A percentile compares a stretch with the other conserved stretches of the same genome.
Conservation (phyloP, 352 stramenopile species). For the Globisporangium echinulatum region DNA sequence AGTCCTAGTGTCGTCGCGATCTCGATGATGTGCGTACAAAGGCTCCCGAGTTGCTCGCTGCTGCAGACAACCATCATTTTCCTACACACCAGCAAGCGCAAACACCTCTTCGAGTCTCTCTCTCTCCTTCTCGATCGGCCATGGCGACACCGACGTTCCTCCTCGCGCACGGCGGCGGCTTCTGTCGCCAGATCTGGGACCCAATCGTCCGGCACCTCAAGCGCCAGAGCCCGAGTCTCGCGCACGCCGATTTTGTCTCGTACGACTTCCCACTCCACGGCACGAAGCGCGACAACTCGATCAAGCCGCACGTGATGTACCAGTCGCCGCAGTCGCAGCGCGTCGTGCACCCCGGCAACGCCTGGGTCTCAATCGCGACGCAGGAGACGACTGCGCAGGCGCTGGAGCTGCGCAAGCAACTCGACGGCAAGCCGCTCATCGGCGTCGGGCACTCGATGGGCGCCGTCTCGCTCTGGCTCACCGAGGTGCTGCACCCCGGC, state of each 20-base stretch:
- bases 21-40: too few relatives aligned
- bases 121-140: too few relatives aligned
- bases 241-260: conserved; percentile 8
- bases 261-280: conserved; percentile 56
- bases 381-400: conserved; percentile 18
- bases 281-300: conserved; percentile 31
- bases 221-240: conserved; percentile 21
- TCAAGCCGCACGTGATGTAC: conserved; percentile 6
- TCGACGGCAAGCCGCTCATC: conserved; percentile 22
- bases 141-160: conserved; percentile 21
- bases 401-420: conserved; percentile 22
- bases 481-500: conserved; percentile 26
- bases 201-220: conserved; percentile 34
- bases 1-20: too few relatives aligned
- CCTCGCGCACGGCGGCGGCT: conserved; percentile 39
- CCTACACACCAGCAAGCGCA: too few relatives aligned
- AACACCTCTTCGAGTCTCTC: too few relatives aligned
- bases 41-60: too few relatives aligned
- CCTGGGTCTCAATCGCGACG: conserved; percentile 11
- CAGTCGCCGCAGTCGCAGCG: conserved; percentile 18
- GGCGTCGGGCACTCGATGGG: conserved; percentile 50
- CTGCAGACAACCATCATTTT: too few relatives aligned
- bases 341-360: conserved; percentile 31
- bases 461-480: conserved; percentile 28
- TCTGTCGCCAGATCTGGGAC: conserved; percentile 43